Conservation (phyloP, 2,329 filamentous ascomycete species). For the Epichloe brachyelytri region DNA sequence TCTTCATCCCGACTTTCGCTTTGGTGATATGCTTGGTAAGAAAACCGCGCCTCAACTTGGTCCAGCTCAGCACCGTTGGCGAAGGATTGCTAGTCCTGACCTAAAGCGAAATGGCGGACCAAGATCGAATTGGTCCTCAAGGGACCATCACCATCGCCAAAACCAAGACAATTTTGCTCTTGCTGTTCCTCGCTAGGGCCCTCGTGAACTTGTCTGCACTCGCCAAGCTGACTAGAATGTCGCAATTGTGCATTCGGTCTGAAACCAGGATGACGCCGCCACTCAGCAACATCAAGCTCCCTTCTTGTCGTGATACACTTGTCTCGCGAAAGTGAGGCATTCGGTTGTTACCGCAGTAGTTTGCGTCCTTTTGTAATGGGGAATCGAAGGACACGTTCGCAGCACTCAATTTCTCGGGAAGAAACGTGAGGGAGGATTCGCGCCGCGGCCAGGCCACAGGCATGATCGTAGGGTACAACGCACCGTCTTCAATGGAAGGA, state of each 20-base stretch:
- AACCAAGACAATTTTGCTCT: slow-evolving; percentile 3
- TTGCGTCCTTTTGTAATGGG: slow-evolving; percentile 11
- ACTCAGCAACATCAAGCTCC: slow-evolving; percentile 6
- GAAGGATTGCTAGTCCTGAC: slow-evolving; percentile 4
- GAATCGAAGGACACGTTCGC: slow-evolving; percentile 18
- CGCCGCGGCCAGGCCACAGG: slow-evolving; percentile 29
- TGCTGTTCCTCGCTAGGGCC: slow-evolving; percentile 17
- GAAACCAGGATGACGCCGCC: slow-evolving; percentile 11
- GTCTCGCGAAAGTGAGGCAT: slow-evolving; percentile 12
- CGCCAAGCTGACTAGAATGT: slow-evolving; percentile 29
- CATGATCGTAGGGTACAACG: slow-evolving; percentile 40
- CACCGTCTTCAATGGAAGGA: slow-evolving; percentile 98
- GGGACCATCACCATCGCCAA: not conserved
- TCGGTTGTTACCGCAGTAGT: slow-evolving; percentile 22
- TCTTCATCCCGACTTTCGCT: not conserved
- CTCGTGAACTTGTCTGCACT: slow-evolving; percentile 7
- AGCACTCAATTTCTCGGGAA: slow-evolving; percentile 19
- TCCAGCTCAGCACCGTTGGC: not conserved
- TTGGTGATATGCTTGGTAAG: not conserved
- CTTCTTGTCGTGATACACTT: slow-evolving; percentile 6
- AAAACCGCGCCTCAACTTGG: not conserved
- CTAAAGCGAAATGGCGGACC: not conserved
- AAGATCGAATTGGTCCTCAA: not conserved
- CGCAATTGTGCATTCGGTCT: slow-evolving; percentile 18
- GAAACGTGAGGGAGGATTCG: slow-evolving; percentile 28